phyloP scores from a whole-genome alignment of 1,139 yeast species.

The Nadsonia starkeyi-henricii region DNA sequence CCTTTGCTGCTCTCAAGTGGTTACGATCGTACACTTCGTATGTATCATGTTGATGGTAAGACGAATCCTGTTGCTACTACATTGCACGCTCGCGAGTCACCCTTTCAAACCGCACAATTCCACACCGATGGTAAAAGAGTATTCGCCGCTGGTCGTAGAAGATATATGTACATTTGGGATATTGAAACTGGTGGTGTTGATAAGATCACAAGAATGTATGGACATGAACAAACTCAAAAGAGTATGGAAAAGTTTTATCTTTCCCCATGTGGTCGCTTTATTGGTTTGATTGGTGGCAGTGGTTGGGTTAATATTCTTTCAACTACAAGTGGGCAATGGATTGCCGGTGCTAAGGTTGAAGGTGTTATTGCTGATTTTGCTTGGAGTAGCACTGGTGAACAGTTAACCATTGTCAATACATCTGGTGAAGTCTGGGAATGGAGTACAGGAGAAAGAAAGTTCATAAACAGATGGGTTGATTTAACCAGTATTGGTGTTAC shows the following conservation, averaged over 20 bases:
- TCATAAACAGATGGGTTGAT: constrained; percentile 67
- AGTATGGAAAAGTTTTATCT: constrained; percentile 68
- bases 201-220: constrained; percentile 79
- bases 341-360: constrained; percentile 76
- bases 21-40: constrained; percentile 72
- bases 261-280: constrained; percentile 52
- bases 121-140: constrained; percentile 42
- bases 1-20: constrained; percentile 86
- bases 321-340: constrained; percentile 71
- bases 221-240: constrained; percentile 72
- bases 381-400: constrained; percentile 39
- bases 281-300: constrained; percentile 68
- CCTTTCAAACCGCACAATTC: constrained; percentile 65
- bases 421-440: constrained; percentile 93
- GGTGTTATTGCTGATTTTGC: constrained; percentile 72
- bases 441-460: constrained; percentile 34
- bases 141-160: constrained; percentile 82
- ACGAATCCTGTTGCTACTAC: constrained; percentile 69
- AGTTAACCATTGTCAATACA: constrained; percentile 47
- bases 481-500: constrained; percentile 80
- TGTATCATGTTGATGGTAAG: constrained; percentile 89
- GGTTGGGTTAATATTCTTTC: constrained; percentile 85
- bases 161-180: constrained; percentile 88
- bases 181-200: constrained; percentile 61
- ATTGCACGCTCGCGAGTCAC: constrained; percentile 62